Percentiles rank a stretch among this genome's conserved stretches.
Evolutionary conservation across 129 eudicot species (phyloP).

Genomic region (Flaveria sonorensis): DNA sequence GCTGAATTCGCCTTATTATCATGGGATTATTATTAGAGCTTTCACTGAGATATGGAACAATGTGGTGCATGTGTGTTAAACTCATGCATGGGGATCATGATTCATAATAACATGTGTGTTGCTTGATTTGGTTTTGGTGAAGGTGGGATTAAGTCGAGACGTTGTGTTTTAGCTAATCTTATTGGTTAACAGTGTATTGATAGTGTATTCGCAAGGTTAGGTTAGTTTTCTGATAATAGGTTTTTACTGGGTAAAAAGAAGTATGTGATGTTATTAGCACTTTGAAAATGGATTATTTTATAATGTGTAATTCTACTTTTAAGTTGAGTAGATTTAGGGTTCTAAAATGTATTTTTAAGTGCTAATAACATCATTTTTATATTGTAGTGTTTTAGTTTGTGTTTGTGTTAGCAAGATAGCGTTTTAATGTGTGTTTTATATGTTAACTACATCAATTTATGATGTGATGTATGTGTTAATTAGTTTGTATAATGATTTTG

Average conservation of each 20-base stretch:
- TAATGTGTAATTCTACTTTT: not conserved
- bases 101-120: not conserved
- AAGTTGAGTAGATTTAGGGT: not conserved
- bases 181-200: not conserved
- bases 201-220: no score
- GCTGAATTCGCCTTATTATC: conserved; percentile 73
- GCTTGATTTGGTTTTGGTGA: no score
- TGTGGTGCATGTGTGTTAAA: conserved; percentile 47
- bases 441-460: no score
- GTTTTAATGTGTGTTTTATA: no score
- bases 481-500: no score
- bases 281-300: conserved; percentile 20
- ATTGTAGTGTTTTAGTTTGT: conserved; percentile 23
- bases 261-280: conserved; percentile 48
- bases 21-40: conserved; percentile 72
- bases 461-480: not conserved
- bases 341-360: conserved; percentile 30
- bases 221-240: not conserved
- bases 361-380: conserved; percentile 43
- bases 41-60: conserved; percentile 89
- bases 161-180: not conserved
- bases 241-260: not conserved
- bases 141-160: no score
- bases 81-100: conserved; percentile 36
- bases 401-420: not conserved